Conservation (phyloP, 257 asterid species). For the Solanum paucissectum region DNA sequence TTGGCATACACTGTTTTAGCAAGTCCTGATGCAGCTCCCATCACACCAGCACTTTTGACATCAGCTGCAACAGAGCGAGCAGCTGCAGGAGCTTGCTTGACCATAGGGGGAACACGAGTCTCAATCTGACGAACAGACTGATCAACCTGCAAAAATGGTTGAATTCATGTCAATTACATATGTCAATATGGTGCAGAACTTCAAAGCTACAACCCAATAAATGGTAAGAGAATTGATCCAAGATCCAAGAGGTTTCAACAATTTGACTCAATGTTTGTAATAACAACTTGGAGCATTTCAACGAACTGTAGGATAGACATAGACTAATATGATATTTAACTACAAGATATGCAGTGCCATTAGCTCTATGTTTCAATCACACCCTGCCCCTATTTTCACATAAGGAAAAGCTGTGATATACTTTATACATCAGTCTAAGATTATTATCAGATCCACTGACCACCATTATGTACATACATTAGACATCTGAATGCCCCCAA, state of each 20-base stretch:
- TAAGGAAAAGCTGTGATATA: not conserved
- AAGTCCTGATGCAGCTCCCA: conserved; percentile 65
- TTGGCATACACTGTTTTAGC: conserved; percentile 59
- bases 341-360: not conserved
- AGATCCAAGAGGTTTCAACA: not conserved
- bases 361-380: not conserved
- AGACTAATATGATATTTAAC: not conserved
- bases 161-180: not conserved
- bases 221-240: not conserved
- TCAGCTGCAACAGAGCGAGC: conserved; percentile 61
- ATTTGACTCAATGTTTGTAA: not conserved
- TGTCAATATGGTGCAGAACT: not conserved
- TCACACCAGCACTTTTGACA: conserved; percentile 55
- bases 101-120: conserved; percentile 42
- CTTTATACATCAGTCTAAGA: not conserved
- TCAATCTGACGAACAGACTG: conserved; percentile 61
- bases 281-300: not conserved
- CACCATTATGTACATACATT: not conserved
- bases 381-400: not conserved
- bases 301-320: not conserved
- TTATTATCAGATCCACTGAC: not conserved
- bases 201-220: not conserved
- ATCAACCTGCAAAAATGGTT: conserved; percentile 40
- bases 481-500: not conserved
- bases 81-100: conserved; percentile 63